Conservation (phyloP, 2,329 filamentous ascomycete genomes). For the Albophoma yamanashiensis region DNA sequence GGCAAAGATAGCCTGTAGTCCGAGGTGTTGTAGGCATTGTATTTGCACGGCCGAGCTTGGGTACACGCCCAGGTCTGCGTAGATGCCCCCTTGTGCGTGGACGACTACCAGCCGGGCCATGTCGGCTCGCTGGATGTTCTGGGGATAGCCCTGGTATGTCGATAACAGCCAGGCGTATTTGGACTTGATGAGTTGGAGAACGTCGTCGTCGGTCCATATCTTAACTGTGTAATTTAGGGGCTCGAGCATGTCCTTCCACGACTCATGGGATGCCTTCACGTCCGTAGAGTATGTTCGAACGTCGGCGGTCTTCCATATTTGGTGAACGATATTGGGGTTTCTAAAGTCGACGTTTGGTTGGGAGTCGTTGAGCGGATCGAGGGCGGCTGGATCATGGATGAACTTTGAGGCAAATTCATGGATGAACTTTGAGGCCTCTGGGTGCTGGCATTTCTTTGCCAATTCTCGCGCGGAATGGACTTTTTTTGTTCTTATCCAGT, state of each 20-base stretch:
- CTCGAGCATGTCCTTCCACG: conserved; percentile 7
- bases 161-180: conserved; percentile 11
- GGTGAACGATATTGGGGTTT: conserved; percentile 10
- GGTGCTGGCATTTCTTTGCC: no score
- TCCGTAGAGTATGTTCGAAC: conserved; percentile 7
- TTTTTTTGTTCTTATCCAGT: no score
- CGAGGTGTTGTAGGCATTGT: conserved; percentile 8
- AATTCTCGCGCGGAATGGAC: no score
- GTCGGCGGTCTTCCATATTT: conserved; percentile 12
- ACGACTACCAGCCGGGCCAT: conserved; percentile 10
- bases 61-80: conserved; percentile 13
- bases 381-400: no score
- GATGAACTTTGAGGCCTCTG: no score
- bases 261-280: conserved; percentile 2
- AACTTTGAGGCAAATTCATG: no score
- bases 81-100: conserved; percentile 12
- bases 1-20: conserved; percentile 6
- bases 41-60: conserved; percentile 5
- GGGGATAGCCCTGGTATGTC: conserved; percentile 10
- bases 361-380: neutral
- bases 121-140: conserved; percentile 14
- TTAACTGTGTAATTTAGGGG: conserved; percentile 10
- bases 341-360: neutral
- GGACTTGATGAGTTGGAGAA: conserved; percentile 6
- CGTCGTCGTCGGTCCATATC: conserved; percentile 12